Percentiles rank a stretch among this genome's conserved stretches.
phyloP scores from a whole-genome alignment of 1,284 basidiomycete genomes.

The Inonotus hispidus region DNA sequence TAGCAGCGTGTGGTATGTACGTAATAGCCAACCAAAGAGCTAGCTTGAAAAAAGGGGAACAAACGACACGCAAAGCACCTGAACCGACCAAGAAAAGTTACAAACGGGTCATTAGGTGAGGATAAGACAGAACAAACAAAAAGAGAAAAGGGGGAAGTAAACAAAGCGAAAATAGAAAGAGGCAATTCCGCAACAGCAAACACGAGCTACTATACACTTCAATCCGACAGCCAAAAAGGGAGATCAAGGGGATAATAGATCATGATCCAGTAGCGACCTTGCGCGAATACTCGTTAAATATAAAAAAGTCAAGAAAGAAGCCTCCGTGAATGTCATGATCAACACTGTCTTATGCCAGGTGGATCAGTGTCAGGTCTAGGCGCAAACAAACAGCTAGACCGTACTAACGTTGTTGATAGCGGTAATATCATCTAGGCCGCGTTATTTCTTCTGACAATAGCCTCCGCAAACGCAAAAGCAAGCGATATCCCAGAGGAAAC shows the following conservation, averaged over 20 bases:
- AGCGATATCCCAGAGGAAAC: slow-evolving; percentile 46
- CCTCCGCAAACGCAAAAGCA: slow-evolving; percentile 60
- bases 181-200: slow-evolving; percentile 3
- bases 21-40: neutral
- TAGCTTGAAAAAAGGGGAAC: neutral
- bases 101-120: neutral
- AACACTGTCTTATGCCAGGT: neutral
- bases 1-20: neutral
- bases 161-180: neutral
- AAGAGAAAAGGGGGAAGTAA: neutral
- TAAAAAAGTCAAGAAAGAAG: slow-evolving; percentile 1
- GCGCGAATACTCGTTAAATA: slow-evolving; percentile 2
- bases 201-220: neutral
- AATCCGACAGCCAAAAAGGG: neutral
- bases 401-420: neutral
- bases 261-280: neutral
- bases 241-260: neutral
- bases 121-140: neutral
- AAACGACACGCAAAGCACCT: neutral
- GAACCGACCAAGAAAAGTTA: neutral
- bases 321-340: neutral
- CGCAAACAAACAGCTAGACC: slow-evolving; percentile 23
- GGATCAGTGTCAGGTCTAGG: slow-evolving; percentile 19
- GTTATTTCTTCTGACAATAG: slow-evolving; percentile 29
- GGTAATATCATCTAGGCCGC: neutral